Conservation (phyloP, 805 yeast genomes). For the Kodamaea hsintzibuensis region DNA sequence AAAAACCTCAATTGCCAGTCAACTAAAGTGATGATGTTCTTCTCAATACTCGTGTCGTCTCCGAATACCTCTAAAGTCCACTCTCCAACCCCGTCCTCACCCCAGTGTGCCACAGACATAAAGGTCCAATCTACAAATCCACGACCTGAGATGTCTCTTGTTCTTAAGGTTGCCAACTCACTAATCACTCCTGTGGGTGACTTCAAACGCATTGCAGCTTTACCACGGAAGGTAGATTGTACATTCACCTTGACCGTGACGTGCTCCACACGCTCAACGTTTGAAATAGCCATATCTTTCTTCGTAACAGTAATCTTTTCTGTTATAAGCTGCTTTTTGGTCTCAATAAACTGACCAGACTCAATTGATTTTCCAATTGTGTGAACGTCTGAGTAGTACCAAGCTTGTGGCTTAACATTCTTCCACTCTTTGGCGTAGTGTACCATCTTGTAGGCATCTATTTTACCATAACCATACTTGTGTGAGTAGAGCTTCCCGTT, state of each 20-base stretch:
- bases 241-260: slow-evolving; percentile 79
- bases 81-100: slow-evolving; percentile 73
- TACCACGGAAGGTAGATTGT: slow-evolving; percentile 66
- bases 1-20: slow-evolving; percentile 79
- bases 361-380: slow-evolving; percentile 29
- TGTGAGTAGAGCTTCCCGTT: slow-evolving; percentile 75
- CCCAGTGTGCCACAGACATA: slow-evolving; percentile 99
- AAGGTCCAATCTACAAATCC: slow-evolving; percentile 88
- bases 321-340: slow-evolving; percentile 17
- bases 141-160: slow-evolving; percentile 49
- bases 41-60: slow-evolving; percentile 32
- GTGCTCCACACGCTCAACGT: slow-evolving; percentile 79
- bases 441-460: slow-evolving; percentile 79
- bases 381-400: slow-evolving; percentile 57
- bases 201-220: slow-evolving; percentile 57
- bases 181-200: slow-evolving; percentile 81
- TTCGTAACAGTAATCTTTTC: slow-evolving; percentile 44
- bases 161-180: slow-evolving; percentile 68
- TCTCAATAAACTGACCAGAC: not conserved
- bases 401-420: slow-evolving; percentile 89
- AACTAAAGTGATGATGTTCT: slow-evolving; percentile 42
- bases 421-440: slow-evolving; percentile 72
- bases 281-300: slow-evolving; percentile 52
- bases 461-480: slow-evolving; percentile 86
- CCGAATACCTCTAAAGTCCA: slow-evolving; percentile 72